Conservation (phyloP, 2,329 filamentous ascomycete genomes). For the Hypoxylon sp. region DNA sequence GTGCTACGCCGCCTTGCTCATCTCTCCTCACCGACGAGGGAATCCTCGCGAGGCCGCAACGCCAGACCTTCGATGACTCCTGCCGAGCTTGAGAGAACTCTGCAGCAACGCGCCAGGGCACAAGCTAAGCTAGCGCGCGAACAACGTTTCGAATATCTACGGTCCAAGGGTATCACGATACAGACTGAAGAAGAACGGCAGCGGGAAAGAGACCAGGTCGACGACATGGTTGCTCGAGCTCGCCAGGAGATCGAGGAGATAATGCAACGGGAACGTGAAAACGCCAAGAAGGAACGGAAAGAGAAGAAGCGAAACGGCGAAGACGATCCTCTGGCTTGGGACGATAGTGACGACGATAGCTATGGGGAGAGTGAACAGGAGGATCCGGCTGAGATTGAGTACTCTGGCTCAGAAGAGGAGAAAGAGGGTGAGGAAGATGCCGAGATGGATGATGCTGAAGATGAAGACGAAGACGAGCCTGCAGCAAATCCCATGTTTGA, state of each 20-base stretch:
- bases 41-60: slow-evolving; percentile 60
- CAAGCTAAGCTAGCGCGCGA: slow-evolving; percentile 85
- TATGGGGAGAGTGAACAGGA: slow-evolving; percentile 60
- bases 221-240: slow-evolving; percentile 89
- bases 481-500: slow-evolving; percentile 52
- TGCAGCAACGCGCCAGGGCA: slow-evolving; percentile 80
- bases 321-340: slow-evolving; percentile 68
- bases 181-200: slow-evolving; percentile 90
- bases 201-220: slow-evolving; percentile 84
- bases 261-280: slow-evolving; percentile 80
- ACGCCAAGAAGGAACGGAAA: slow-evolving; percentile 75
- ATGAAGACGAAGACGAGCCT: slow-evolving; percentile 52
- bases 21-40: slow-evolving; percentile 73
- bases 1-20: slow-evolving; percentile 82
- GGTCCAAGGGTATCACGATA: slow-evolving; percentile 83
- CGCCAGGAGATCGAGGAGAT: slow-evolving; percentile 85
- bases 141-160: slow-evolving; percentile 81
- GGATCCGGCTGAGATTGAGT: slow-evolving; percentile 57
- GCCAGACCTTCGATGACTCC: slow-evolving; percentile 73
- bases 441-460: slow-evolving; percentile 52
- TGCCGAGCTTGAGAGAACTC: slow-evolving; percentile 75
- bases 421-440: slow-evolving; percentile 57
- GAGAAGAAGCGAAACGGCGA: slow-evolving; percentile 60
- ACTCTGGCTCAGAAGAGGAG: slow-evolving; percentile 57
- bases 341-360: slow-evolving; percentile 66